phyloP scores from a whole-genome alignment of 192 early-diverging fungal genomes.

The Linnemannia exigua region DNA sequence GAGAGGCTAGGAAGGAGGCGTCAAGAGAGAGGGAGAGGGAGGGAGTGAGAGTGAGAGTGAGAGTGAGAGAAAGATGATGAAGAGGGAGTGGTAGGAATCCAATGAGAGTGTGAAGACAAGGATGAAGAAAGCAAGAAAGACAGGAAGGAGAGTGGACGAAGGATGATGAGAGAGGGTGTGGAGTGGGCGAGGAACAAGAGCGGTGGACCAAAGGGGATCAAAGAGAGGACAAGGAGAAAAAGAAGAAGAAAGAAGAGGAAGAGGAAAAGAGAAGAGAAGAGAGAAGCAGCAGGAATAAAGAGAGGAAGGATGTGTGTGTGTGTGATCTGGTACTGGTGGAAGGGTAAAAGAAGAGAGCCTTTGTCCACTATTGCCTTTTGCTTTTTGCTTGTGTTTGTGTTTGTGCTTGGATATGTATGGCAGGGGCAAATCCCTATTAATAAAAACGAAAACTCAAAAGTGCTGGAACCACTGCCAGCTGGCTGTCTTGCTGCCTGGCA shows the following conservation, averaged over 20 bases:
- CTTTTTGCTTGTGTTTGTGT: no score
- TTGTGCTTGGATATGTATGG: background rate
- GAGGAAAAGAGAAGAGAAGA: constrained; percentile 2
- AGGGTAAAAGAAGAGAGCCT: background rate
- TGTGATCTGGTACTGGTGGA: background rate
- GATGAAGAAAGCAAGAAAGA: background rate
- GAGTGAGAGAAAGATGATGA: background rate
- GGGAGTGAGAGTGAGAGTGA: no score
- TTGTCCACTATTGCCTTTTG: background rate
- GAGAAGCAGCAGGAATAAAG: background rate
- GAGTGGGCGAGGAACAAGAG: constrained; percentile 4
- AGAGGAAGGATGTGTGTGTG: background rate
- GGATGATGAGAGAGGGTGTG: background rate
- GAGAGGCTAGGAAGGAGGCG: constrained; percentile 9
- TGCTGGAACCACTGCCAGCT: constrained; percentile 1
- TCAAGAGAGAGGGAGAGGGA: background rate
- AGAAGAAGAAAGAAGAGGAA: background rate
- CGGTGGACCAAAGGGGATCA: constrained; percentile 7
- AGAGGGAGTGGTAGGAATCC: background rate
- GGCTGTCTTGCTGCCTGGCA: background rate
- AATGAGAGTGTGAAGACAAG: background rate
- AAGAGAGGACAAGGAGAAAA: background rate
- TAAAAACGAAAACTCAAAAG: constrained; percentile 2
- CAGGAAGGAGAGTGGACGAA: background rate
- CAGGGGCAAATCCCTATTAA: background rate